Evolutionary conservation across 257 asterid genomes (phyloP).

Genomic region (Nicotiana otophora): DNA sequence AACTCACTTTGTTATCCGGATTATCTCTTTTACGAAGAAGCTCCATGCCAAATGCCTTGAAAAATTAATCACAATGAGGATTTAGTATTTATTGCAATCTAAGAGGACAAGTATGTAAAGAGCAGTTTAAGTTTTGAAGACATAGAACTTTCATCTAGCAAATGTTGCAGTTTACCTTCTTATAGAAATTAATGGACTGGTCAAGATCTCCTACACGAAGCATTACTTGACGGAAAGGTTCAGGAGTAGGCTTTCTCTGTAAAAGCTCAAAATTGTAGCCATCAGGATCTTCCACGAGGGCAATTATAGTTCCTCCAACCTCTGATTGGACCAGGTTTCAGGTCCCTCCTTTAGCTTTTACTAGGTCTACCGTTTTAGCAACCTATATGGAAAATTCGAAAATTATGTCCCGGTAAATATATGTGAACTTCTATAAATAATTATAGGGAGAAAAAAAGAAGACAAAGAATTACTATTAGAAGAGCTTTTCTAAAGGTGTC

Average conservation of each 20-base stretch:
- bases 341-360: slow-evolving; percentile 37
- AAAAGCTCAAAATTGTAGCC: slow-evolving; percentile 42
- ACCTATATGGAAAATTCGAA: slow-evolving; percentile 21
- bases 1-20: slow-evolving; percentile 41
- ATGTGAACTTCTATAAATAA: neutral
- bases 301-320: slow-evolving; percentile 22
- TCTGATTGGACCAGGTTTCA: slow-evolving; percentile 23
- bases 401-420: neutral
- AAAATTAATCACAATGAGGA: slow-evolving; percentile 5
- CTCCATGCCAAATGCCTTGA: slow-evolving; percentile 49
- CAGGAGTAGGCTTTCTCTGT: slow-evolving; percentile 29
- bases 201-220: slow-evolving; percentile 53
- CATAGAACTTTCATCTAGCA: neutral
- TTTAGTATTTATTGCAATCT: neutral
- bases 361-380: slow-evolving; percentile 27
- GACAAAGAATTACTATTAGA: neutral
- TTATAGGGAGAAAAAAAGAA: neutral
- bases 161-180: slow-evolving; percentile 22
- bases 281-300: slow-evolving; percentile 40
- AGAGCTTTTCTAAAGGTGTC: neutral
- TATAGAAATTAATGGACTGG: slow-evolving; percentile 41
- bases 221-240: slow-evolving; percentile 45
- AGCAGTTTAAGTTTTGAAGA: neutral
- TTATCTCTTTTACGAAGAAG: slow-evolving; percentile 34
- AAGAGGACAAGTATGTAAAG: neutral